Conservation (phyloP, 2,329 filamentous ascomycete species). For the Ophiostoma sp. region DNA sequence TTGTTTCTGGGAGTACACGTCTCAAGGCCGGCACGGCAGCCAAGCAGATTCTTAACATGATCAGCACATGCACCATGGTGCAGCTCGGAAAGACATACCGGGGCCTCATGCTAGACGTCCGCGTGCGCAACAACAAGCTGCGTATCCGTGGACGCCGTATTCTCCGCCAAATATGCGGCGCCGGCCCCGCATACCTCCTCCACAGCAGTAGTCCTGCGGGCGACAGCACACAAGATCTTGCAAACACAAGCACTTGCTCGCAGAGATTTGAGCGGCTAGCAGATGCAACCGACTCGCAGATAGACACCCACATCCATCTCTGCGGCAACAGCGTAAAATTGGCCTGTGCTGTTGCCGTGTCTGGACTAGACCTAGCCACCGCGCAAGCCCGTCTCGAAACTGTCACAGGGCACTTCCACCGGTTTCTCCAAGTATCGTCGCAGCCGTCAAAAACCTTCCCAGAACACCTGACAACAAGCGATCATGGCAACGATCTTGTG, state of each 20-base stretch:
- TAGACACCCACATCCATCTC: slow-evolving; percentile 20
- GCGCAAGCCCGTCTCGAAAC: slow-evolving; percentile 16
- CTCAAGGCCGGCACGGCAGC: slow-evolving; percentile 44
- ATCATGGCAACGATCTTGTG: slow-evolving; percentile 10
- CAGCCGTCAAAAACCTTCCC: not conserved
- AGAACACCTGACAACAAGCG: not conserved
- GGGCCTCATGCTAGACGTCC: slow-evolving; percentile 23
- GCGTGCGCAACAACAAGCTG: slow-evolving; percentile 23
- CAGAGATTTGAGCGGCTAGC: not conserved
- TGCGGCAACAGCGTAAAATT: slow-evolving; percentile 21
- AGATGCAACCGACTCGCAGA: not conserved
- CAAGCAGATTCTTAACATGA: slow-evolving; percentile 42
- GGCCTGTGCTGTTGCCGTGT: slow-evolving; percentile 22
- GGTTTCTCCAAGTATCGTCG: slow-evolving; percentile 13
- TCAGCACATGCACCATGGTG: slow-evolving; percentile 42
- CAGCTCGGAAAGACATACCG: slow-evolving; percentile 39
- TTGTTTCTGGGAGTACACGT: slow-evolving; percentile 42
- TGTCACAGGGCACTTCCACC: slow-evolving; percentile 16
- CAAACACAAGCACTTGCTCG: not conserved
- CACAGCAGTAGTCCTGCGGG: not conserved
- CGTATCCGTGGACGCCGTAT: slow-evolving; percentile 20
- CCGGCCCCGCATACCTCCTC: slow-evolving; percentile 14
- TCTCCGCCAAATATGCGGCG: slow-evolving; percentile 20
- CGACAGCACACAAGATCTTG: not conserved
- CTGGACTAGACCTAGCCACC: slow-evolving; percentile 17